Conservation (phyloP, 2,329 filamentous ascomycete species). For the Didymella glomerata region DNA sequence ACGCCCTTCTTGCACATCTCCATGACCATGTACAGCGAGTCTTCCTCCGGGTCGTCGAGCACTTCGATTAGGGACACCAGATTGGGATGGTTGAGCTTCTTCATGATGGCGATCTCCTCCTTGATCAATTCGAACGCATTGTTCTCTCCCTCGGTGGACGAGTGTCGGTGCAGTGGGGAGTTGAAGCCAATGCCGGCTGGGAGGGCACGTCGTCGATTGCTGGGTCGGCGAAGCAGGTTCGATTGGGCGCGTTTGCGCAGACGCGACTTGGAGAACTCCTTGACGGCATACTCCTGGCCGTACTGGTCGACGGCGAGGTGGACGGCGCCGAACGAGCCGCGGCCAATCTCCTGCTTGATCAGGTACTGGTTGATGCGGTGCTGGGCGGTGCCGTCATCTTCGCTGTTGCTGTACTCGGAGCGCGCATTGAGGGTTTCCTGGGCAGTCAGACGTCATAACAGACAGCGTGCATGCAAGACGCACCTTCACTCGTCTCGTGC, state of each 20-base stretch:
- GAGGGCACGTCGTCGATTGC: conserved; percentile 62
- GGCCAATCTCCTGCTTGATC: conserved; percentile 94
- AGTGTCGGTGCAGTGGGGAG: conserved; percentile 69
- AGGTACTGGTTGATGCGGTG: conserved; percentile 95
- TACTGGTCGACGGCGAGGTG: conserved; percentile 90
- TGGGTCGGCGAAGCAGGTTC: conserved; percentile 76
- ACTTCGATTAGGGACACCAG: conserved; percentile 94
- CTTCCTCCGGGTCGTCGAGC: conserved; percentile 91
- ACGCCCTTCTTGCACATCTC: conserved; percentile 99
- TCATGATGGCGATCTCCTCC: conserved; percentile 98
- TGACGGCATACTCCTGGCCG: conserved; percentile 92
- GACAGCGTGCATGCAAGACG: neutral
- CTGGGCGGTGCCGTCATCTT: conserved; percentile 80
- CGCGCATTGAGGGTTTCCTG: conserved; percentile 92
- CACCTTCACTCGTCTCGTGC: conserved; percentile 70
- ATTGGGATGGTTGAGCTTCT: conserved; percentile 94
- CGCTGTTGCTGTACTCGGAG: conserved; percentile 85
- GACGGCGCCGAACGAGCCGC: conserved; percentile 93
- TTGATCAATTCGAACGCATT: conserved; percentile 86
- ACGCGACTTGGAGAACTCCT: conserved; percentile 95
- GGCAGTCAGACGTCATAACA: neutral
- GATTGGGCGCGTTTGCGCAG: conserved; percentile 90
- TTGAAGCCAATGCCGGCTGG: conserved; percentile 65
- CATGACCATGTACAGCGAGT: conserved; percentile 97
- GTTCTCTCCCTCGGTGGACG: conserved; percentile 66